These are phyloP conservation scores for Diaporthe aspalathi DNA, from an alignment of 2,329 filamentous ascomycete genomes.

Conservation along the genomic window DNA sequence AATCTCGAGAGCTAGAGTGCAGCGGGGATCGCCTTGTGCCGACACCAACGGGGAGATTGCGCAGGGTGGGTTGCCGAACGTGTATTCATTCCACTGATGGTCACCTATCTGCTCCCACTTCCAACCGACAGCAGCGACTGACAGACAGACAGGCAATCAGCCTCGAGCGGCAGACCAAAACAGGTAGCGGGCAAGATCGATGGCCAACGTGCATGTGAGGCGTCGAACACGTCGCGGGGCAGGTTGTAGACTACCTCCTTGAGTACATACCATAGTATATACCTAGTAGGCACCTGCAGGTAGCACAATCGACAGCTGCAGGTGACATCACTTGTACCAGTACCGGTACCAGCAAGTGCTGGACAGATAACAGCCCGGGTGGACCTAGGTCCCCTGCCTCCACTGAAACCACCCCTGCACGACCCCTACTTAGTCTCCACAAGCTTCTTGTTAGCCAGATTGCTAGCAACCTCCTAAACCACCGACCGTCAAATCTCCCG, in stretches of 20 bases:
- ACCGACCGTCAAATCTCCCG: constrained; percentile 35
- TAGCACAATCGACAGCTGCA: too few relatives aligned
- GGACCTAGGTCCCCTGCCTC: constrained; percentile 28
- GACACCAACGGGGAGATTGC: neutral
- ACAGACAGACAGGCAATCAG: too few relatives aligned
- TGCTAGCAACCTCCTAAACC: constrained; percentile 38
- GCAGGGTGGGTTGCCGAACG: constrained; percentile 12
- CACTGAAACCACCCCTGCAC: constrained; percentile 32
- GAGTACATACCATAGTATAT: neutral
- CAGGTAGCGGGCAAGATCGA: too few relatives aligned
- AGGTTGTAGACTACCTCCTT: too few relatives aligned
- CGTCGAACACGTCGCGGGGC: constrained; percentile 3
- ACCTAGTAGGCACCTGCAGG: neutral
- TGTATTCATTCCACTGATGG: neutral
- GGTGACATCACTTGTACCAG: constrained; percentile 18
- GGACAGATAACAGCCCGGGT: neutral
- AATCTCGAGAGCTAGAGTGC: constrained; percentile 15
- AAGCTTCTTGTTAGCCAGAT: constrained; percentile 40
- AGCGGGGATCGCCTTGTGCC: neutral
- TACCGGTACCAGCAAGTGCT: too few relatives aligned
- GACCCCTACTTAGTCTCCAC: constrained; percentile 37
- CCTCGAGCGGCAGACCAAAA: too few relatives aligned
- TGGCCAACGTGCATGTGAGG: constrained; percentile 1
- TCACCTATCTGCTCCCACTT: neutral
- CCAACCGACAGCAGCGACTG: neutral